Base-by-base conservation (phyloP, 176 grass and related monocot species). In the Puccinellia tenuiflora region DNA sequence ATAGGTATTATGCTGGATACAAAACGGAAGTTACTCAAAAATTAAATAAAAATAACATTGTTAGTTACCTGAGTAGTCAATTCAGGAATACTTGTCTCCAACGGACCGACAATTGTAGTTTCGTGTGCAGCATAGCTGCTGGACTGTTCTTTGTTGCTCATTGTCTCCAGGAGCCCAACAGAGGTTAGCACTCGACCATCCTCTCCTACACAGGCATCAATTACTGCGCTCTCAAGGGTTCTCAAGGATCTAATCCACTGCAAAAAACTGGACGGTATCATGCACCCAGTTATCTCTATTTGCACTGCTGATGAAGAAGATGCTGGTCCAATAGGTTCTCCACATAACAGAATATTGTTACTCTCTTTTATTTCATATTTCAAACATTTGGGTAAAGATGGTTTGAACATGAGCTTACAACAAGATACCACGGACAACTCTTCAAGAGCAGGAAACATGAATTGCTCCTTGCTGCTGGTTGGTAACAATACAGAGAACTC, bases 391-490 rank as follows among this genome's bases (percentile, higher is more conserved):
- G 84, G 84, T 1, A 80, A 1, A 42, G 68, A 64, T 74, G 84
- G 84, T 40, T 31, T 65, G 55, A 80, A 86, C 4, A 80, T 63
- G 12, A 86, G 68, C 7, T 54, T 62, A 40, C n/a, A 16, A 8
- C 84, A 86, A 2, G 17, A 86, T 53, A 80, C 6, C 24, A 86
- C 54, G 2, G 33, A 80, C 24, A 86, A 80, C 14, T 80, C 67
- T 11, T 80, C 68, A 73, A 86, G 77, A 80, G 45, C 7, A 37
- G 84, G 84, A 13, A 86, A 86, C 31, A 86, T 75, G 55, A 86
- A 86, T 5, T 73, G 45, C 6, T 37, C 35, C 35, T 37, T 5
- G 35, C 35, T 37, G 35, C 35, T 37, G 35, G 35, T 37, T 37
- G 35, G 35, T 37, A 37, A 37, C 35, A 37, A 37, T 37, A 37